Percentiles rank a stretch among this genome's conserved stretches.
These are phyloP conservation scores for Hygrocybe coccinea DNA, from an alignment of 768 basidiomycete species.

Conservation along the genomic window DNA sequence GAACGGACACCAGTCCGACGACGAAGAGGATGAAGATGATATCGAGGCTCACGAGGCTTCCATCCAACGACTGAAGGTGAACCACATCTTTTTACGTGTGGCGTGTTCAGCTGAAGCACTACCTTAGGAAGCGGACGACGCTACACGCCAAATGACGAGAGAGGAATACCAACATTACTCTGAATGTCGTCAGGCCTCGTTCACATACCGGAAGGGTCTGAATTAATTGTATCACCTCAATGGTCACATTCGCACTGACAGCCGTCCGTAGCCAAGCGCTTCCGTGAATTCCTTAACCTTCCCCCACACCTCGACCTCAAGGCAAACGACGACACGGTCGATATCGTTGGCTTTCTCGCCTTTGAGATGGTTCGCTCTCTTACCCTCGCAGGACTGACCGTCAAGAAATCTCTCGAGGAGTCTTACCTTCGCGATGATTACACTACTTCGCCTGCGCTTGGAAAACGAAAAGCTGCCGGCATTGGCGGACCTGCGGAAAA, in stretches of 20 bases:
- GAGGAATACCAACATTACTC: conserved; percentile 98
- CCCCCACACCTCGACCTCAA: conserved; percentile 82
- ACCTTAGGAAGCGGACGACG: conserved; percentile 84
- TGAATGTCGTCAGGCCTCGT: conserved; percentile 93
- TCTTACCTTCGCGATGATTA: conserved; percentile 63
- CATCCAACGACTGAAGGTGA: conserved; percentile 76
- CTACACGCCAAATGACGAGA: conserved; percentile 91
- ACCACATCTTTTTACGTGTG: neutral
- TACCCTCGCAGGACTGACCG: conserved; percentile 79
- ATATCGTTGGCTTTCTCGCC: conserved; percentile 94
- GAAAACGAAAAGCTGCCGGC: conserved; percentile 60
- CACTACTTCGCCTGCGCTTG: conserved; percentile 51
- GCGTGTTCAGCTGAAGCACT: neutral
- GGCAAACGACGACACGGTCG: conserved; percentile 89
- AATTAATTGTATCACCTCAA: conserved; percentile 4
- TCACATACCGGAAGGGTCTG: conserved; percentile 96
- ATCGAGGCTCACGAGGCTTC: conserved; percentile 93
- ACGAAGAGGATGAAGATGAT: conserved; percentile 94
- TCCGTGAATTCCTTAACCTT: conserved; percentile 89
- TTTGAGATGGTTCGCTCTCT: conserved; percentile 97
- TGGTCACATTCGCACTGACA: neutral
- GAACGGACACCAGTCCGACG: conserved; percentile 79
- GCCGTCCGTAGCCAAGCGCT: conserved; percentile 71
- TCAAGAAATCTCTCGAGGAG: conserved; percentile 76
- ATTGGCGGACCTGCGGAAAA: conserved; percentile 48